phyloP scores from a whole-genome alignment of 306 rosid species.

The Cyclanthera cordifolia region DNA sequence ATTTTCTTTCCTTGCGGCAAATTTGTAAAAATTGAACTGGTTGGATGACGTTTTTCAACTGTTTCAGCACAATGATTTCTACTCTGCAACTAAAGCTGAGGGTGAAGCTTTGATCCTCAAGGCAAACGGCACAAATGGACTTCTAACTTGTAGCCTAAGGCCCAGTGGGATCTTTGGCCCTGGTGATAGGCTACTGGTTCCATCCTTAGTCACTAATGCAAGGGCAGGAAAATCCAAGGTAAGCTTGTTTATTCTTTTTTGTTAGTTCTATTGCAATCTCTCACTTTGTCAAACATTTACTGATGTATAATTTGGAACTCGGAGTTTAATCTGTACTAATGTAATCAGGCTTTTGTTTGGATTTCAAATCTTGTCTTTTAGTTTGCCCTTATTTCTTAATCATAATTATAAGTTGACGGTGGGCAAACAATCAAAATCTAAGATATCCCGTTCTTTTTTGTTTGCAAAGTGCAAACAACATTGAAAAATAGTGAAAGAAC shows the following conservation, averaged over 20 bases:
- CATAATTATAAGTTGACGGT: background rate
- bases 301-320: background rate
- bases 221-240: constrained; percentile 91
- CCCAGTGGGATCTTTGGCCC: constrained; percentile 97
- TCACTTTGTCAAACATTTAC: background rate
- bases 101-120: constrained; percentile 73
- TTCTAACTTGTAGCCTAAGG: constrained; percentile 83
- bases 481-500: too few relatives aligned
- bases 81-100: constrained; percentile 85
- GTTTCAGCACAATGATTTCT: constrained; percentile 79
- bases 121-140: constrained; percentile 68
- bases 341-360: background rate
- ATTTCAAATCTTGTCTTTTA: background rate
- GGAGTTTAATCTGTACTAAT: background rate
- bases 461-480: too few relatives aligned
- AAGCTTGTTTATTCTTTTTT: constrained; percentile 14
- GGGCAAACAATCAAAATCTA: background rate
- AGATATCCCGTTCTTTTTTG: background rate
- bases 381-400: background rate
- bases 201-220: constrained; percentile 65
- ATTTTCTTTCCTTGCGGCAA: background rate
- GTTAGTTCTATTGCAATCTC: background rate
- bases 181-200: constrained; percentile 77
- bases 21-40: background rate
- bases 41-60: constrained; percentile 10